Evolutionary conservation across 768 basidiomycete species (phyloP).

Genomic region (Candolleomyces eurysporus): DNA sequence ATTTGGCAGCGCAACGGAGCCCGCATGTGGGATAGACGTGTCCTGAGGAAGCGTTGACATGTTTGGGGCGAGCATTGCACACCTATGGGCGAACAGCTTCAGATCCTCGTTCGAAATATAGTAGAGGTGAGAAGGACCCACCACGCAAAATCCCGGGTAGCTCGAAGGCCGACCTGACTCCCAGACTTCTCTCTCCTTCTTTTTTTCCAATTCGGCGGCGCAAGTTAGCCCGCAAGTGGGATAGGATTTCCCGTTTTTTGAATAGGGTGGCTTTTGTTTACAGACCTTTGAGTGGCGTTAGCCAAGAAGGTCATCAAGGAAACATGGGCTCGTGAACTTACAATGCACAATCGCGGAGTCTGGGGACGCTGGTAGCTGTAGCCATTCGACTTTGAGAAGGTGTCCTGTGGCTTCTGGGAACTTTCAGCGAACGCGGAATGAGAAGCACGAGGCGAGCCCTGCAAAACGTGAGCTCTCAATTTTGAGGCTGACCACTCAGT

Average conservation of each 20-base stretch:
- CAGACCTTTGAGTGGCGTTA: conserved; percentile 17
- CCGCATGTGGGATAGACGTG: background rate
- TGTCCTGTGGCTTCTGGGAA: too few relatives aligned
- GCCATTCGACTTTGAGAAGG: too few relatives aligned
- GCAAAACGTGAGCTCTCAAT: too few relatives aligned
- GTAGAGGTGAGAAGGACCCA: background rate
- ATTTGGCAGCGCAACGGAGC: background rate
- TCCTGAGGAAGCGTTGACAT: background rate
- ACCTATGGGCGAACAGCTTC: too few relatives aligned
- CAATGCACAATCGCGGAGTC: background rate
- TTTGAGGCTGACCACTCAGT: too few relatives aligned
- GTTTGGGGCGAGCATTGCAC: too few relatives aligned
- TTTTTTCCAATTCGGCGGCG: conserved; percentile 8
- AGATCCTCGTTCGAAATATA: too few relatives aligned
- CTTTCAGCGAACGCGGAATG: too few relatives aligned
- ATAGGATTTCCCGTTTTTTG: conserved; percentile 17
- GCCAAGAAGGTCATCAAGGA: background rate
- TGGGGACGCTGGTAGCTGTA: too few relatives aligned
- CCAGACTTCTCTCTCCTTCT: background rate
- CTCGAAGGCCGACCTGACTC: background rate
- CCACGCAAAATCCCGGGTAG: background rate
- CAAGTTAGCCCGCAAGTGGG: conserved; percentile 28
- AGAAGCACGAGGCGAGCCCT: too few relatives aligned
- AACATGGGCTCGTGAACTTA: background rate
- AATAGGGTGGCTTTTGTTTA: conserved; percentile 15